phyloP scores from a whole-genome alignment of 345 rosid genomes.

The Raphanus sativus region DNA sequence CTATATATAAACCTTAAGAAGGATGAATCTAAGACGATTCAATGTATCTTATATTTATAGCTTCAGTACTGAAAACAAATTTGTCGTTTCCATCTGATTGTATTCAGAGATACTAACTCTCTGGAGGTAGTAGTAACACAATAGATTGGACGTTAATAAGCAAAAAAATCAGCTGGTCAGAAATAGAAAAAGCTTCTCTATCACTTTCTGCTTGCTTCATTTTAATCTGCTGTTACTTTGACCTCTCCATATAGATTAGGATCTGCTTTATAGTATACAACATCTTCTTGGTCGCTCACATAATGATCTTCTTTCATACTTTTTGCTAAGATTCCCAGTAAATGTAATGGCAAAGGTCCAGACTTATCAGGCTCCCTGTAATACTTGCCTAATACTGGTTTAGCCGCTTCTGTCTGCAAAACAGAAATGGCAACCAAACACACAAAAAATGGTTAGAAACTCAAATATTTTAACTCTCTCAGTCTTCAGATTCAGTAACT shows the following conservation, averaged over 20 bases:
- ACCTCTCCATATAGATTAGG: constrained; percentile 39
- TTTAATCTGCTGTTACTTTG: constrained; percentile 37
- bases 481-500: constrained; percentile 26
- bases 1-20: constrained; percentile 5
- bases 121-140: constrained; percentile 10
- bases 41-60: constrained; percentile 1
- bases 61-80: constrained; percentile 21
- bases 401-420: constrained; percentile 80
- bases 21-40: constrained; percentile 8
- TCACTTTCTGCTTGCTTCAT: constrained; percentile 25
- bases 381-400: constrained; percentile 55
- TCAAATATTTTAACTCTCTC: background rate
- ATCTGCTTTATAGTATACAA: constrained; percentile 68
- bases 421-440: background rate
- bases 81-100: constrained; percentile 18
- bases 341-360: constrained; percentile 64
- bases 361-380: constrained; percentile 70
- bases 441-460: background rate
- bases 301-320: constrained; percentile 42
- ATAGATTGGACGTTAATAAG: constrained; percentile 1
- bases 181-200: constrained; percentile 19
- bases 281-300: constrained; percentile 51
- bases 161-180: constrained; percentile 29
- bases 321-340: constrained; percentile 49
- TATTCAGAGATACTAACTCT: constrained; percentile 27